These are phyloP conservation scores for Friedmanniomyces simplex DNA, from an alignment of 495 filamentous ascomycete genomes.

Conservation along the genomic window DNA sequence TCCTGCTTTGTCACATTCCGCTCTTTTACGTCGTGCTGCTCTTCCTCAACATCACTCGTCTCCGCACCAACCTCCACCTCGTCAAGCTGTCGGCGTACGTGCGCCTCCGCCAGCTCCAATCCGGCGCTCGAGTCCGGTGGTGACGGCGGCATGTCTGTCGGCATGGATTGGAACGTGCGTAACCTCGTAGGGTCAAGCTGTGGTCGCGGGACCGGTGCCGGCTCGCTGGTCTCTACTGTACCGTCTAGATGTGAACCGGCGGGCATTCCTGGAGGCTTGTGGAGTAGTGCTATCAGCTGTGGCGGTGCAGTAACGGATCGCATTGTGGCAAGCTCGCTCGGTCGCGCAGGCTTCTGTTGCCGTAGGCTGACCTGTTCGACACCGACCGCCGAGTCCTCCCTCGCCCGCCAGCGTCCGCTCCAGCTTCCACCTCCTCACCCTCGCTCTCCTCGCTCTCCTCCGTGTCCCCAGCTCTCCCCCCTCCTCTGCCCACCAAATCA, in stretches of 20 bases:
- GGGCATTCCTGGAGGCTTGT: not conserved
- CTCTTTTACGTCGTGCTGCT: not conserved
- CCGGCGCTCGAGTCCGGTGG: slow-evolving; percentile 21
- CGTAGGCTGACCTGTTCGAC: too few species aligned
- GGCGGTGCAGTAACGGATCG: not conserved
- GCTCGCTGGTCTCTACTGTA: not conserved
- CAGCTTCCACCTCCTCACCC: slow-evolving; percentile 13
- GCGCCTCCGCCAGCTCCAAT: slow-evolving; percentile 1
- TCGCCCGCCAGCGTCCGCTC: slow-evolving; percentile 32
- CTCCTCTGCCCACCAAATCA: slow-evolving; percentile 14
- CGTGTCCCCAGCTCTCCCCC: not conserved
- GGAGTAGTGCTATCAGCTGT: not conserved
- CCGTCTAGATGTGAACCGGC: not conserved
- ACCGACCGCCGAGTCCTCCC: too few species aligned
- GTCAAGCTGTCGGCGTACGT: not conserved
- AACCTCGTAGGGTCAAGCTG: slow-evolving; percentile 1
- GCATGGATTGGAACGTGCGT: slow-evolving; percentile 16
- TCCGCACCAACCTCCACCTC: not conserved
- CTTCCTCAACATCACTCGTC: not conserved
- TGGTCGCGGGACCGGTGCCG: slow-evolving; percentile 34
- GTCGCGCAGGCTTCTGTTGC: not conserved
- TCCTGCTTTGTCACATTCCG: not conserved
- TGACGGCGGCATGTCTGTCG: slow-evolving; percentile 22
- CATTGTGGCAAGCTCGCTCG: not conserved
- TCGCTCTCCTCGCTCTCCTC: not conserved